phyloP scores from a whole-genome alignment of 2,329 filamentous ascomycete genomes.

The Hypomyces rosellus region DNA sequence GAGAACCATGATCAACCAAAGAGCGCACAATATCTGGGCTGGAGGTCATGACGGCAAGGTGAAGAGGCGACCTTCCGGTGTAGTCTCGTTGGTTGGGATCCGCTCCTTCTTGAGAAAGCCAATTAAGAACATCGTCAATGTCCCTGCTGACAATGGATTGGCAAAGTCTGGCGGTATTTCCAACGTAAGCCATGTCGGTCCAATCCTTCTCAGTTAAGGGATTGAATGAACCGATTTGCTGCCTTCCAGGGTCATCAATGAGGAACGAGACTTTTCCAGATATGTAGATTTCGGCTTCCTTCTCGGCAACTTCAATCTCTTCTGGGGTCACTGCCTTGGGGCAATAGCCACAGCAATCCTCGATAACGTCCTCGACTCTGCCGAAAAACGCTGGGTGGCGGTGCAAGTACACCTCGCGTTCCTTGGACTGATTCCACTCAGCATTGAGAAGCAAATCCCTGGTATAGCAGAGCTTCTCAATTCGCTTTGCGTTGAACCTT shows the following conservation, averaged over 20 bases:
- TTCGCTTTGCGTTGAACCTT: slow-evolving; percentile 58
- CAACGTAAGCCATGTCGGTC: slow-evolving; percentile 87
- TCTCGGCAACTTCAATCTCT: slow-evolving; percentile 63
- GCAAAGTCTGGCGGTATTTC: slow-evolving; percentile 69
- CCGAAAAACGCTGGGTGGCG: slow-evolving; percentile 84
- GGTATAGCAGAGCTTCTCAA: slow-evolving; percentile 76
- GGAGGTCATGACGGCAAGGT: slow-evolving; percentile 65
- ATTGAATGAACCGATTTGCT: slow-evolving; percentile 66
- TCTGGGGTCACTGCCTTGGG: slow-evolving; percentile 63
- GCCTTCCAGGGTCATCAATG: slow-evolving; percentile 74
- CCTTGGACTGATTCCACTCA: slow-evolving; percentile 75
- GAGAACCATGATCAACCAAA: slow-evolving; percentile 65
- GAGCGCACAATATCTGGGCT: slow-evolving; percentile 63
- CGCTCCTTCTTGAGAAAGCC: slow-evolving; percentile 59
- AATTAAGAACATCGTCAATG: slow-evolving; percentile 62
- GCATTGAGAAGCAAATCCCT: slow-evolving; percentile 78
- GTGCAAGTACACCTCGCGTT: slow-evolving; percentile 71
- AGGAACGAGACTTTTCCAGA: slow-evolving; percentile 68
- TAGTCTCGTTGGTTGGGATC: slow-evolving; percentile 71
- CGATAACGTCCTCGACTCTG: slow-evolving; percentile 63
- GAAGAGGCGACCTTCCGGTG: slow-evolving; percentile 71
- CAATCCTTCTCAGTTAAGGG: slow-evolving; percentile 77
- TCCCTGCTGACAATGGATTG: slow-evolving; percentile 75
- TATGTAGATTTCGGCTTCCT: slow-evolving; percentile 70
- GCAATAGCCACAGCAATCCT: slow-evolving; percentile 77